These are phyloP conservation scores for Stachybotrys echinatus DNA, from an alignment of 2,329 filamentous ascomycete species.

Conservation along the genomic window DNA sequence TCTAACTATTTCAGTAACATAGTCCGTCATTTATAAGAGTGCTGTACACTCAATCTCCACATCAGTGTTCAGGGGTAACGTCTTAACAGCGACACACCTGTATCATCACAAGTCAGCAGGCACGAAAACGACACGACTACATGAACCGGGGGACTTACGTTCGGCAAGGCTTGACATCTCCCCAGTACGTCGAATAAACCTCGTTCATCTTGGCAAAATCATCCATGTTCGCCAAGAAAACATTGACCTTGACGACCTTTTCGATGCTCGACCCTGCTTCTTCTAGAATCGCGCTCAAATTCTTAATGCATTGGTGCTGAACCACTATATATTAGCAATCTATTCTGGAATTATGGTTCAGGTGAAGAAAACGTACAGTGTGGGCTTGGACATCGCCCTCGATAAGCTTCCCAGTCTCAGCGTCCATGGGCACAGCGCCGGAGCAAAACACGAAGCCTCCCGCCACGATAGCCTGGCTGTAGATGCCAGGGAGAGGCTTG, in stretches of 20 bases:
- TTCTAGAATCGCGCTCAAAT: conserved; percentile 63
- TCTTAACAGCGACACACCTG: conserved; percentile 30
- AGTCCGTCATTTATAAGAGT: conserved; percentile 9
- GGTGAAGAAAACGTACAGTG: conserved; percentile 38
- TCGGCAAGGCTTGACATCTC: conserved; percentile 38
- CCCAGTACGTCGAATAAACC: conserved; percentile 67
- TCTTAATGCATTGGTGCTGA: conserved; percentile 61
- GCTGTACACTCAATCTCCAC: conserved; percentile 31
- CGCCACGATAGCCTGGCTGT: conserved; percentile 57
- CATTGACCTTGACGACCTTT: conserved; percentile 66
- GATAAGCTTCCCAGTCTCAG: conserved; percentile 50
- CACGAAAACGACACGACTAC: too few species aligned
- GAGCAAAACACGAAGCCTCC: conserved; percentile 66
- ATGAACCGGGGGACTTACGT: too few species aligned
- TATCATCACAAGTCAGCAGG: too few species aligned
- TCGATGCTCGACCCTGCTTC: conserved; percentile 60
- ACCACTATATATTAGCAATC: background rate
- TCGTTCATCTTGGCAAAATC: conserved; percentile 73
- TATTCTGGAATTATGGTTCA: too few species aligned
- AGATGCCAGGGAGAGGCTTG: conserved; percentile 32
- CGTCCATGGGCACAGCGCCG: conserved; percentile 64
- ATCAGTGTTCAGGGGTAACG: conserved; percentile 24
- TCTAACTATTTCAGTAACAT: background rate
- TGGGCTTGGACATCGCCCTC: conserved; percentile 60
- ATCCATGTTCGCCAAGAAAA: conserved; percentile 69